Base-by-base conservation (phyloP, 1,284 basidiomycete species). In the Inonotus obliquus region DNA sequence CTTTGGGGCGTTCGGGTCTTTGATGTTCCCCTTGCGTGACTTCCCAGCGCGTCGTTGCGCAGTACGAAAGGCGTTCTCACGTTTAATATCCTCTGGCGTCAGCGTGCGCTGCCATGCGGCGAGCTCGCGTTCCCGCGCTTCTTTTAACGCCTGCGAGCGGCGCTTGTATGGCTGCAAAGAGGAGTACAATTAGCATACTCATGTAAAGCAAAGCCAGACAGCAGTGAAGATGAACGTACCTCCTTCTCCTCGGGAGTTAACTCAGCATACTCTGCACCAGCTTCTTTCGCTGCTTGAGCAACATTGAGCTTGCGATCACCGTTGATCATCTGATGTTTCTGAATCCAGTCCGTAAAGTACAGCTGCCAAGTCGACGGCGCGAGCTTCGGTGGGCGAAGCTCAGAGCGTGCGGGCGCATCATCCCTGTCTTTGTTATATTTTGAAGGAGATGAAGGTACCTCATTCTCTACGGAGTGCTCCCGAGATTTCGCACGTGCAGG, bases 281-380 rank as follows among this genome's bases (percentile, higher is more conserved):
- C 95, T 71, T 96, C 94, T 75, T 96, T 96, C 67, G 95, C 94
- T 44, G 94, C 93, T 73, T 96, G 92, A 7, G 95, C 94, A 62
- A 98, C 94, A 73, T 98, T 97, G 55, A 98, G 84, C 76, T 96
- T 95, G 66, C 89, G 81, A 52, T 63, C 65, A 25, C 55, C 64
- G 65, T 83, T 87, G 45, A 82, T 81, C 66, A 85, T 85, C 77
- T 95, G 94, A 73, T 94, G 92, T 70, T 87, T 85, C 74, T 91
- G 88, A 67, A 98, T 93, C 86, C 94, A 95, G 73, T 97, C 94
- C 41, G 93, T 94, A 75, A 98, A 97, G 77, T 94, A 98, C 57
- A 98, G 83, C 75, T 98, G 95, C 95, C 95, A 98, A 48, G 94
- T 93, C 4, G 93, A 96, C 4, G 92, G 94, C 13, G 95, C 92